Percentiles rank a stretch among this genome's conserved stretches.
phyloP scores from a whole-genome alignment of 305 asterid genomes.

The Euphrasia arctica region DNA sequence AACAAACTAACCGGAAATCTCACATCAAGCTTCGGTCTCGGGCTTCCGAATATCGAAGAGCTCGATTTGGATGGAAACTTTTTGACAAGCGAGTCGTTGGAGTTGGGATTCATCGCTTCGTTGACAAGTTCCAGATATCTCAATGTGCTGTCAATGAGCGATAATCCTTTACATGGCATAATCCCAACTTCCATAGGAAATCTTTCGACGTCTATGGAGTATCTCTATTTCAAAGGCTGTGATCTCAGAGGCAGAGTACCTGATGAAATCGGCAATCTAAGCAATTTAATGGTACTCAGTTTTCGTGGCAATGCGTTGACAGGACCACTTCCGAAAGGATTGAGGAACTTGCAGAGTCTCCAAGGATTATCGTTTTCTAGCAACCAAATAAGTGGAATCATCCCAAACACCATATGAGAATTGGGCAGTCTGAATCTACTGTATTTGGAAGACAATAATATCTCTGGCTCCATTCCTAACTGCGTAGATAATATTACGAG shows the following conservation, averaged over 20 bases:
- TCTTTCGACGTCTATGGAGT: constrained; percentile 23
- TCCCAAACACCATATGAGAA: constrained; percentile 25
- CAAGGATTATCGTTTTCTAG: constrained; percentile 14
- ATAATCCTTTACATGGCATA: constrained; percentile 22
- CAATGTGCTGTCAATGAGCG: not conserved
- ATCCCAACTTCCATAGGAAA: constrained; percentile 33
- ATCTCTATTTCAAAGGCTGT: constrained; percentile 10
- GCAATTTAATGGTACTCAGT: not conserved
- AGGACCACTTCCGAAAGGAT: constrained; percentile 24
- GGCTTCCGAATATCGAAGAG: constrained; percentile 5
- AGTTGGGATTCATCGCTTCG: constrained; percentile 24
- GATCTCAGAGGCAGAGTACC: constrained; percentile 23
- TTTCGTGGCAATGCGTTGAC: constrained; percentile 17
- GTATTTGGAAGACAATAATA: constrained; percentile 12
- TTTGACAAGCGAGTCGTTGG: constrained; percentile 26
- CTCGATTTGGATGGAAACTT: constrained; percentile 12
- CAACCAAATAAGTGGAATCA: constrained; percentile 26
- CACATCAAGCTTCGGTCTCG: constrained; percentile 7
- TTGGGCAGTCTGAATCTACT: constrained; percentile 16
- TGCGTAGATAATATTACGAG: constrained; percentile 27
- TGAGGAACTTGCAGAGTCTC: constrained; percentile 21
- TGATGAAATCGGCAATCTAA: constrained; percentile 25
- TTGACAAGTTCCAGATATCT: constrained; percentile 28
- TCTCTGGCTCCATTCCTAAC: constrained; percentile 25
- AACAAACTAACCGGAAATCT: constrained; percentile 20